Evolutionary conservation across 192 early-diverging fungal species (phyloP), one percentile per base, ranked within the genome.

Genomic region (Entophlyctis luteolus): DNA sequence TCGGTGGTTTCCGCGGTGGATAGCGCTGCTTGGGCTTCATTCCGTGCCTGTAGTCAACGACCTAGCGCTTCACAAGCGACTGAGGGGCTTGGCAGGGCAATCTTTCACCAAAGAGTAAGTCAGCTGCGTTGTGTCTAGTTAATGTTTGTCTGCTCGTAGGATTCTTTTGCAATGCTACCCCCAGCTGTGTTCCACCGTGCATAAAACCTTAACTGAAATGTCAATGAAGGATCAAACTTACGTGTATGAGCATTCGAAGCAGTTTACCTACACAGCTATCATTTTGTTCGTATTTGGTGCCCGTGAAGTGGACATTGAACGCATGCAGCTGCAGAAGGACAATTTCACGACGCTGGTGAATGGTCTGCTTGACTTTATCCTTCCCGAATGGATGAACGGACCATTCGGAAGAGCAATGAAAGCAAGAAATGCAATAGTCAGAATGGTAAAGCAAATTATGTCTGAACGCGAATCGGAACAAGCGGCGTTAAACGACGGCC

Each of bases 181-280:
- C 14, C 50, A 53, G 23, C 50, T 53, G 0, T 16, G 10, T 10
- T 20, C 14, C 25, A 53, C 14, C 25, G 50, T 25, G 16, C 50
- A 25, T 23, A 23, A 12, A 20, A 14, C 25, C 10, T 12, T 53
- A 14, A 53, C 16, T 53, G 50, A 53, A 53, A 22, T 53, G n/a
- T 16, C 50, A 12, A 27, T 53, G 16, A 10, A 53, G 25, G 0
- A 16, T 12, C 16, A 53, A 53, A 53, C 25, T 53, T 10, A 23
- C 16, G 22, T 47, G 22, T 23, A 62, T 29, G 42, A 42, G 10
- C 2, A 8, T 12, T 16, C 62, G 25, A 63, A 63, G 35, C 8
- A 8, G 2, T 69, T 69, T 36, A 49, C 67, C 25, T 69, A 31
- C 45, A 69, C 57, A 28, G 57, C 67, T 14, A 69, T 69, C 56